A percentile compares a stretch with the other conserved stretches of the same genome.
phyloP scores from a whole-genome alignment of 768 basidiomycete genomes.

The Lentinus brumalis region DNA sequence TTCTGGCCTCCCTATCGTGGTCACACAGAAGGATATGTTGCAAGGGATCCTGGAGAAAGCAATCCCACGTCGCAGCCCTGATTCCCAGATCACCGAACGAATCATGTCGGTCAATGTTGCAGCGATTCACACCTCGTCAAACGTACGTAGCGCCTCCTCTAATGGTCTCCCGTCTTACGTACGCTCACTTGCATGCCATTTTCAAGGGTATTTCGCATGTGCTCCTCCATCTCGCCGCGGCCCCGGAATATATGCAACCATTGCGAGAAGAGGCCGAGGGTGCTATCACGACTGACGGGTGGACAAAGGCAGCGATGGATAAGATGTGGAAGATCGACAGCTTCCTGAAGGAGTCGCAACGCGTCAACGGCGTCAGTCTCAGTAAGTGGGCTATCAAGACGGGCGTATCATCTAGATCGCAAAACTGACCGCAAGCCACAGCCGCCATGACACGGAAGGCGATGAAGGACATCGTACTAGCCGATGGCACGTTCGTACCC shows the following conservation, averaged over 20 bases:
- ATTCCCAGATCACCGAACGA: background rate
- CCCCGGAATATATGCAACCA: slow-evolving; percentile 27
- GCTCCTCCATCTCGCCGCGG: slow-evolving; percentile 29
- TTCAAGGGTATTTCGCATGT: slow-evolving; percentile 20
- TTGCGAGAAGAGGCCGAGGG: slow-evolving; percentile 35
- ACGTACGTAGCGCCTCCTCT: slow-evolving; percentile 21
- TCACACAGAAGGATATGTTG: slow-evolving; percentile 35
- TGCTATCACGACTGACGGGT: slow-evolving; percentile 27
- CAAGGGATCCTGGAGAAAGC: slow-evolving; percentile 12
- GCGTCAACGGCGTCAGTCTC: slow-evolving; percentile 20
- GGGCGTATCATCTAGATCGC: too few relatives aligned
- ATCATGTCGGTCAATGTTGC: slow-evolving; percentile 40
- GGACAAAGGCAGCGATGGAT: slow-evolving; percentile 31
- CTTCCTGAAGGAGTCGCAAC: slow-evolving; percentile 34
- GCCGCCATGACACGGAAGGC: slow-evolving; percentile 21
- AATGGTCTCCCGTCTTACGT: background rate
- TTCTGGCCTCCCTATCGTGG: too few relatives aligned
- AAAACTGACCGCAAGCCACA: background rate
- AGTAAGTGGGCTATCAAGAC: background rate
- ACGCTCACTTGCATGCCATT: background rate
- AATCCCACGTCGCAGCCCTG: too few relatives aligned
- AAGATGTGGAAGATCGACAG: slow-evolving; percentile 35
- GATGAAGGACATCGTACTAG: slow-evolving; percentile 31
- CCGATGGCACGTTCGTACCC: slow-evolving; percentile 40
- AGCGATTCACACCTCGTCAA: slow-evolving; percentile 37